phyloP scores from a whole-genome alignment of 257 asterid genomes.

The Craterostigma plantagineum region DNA sequence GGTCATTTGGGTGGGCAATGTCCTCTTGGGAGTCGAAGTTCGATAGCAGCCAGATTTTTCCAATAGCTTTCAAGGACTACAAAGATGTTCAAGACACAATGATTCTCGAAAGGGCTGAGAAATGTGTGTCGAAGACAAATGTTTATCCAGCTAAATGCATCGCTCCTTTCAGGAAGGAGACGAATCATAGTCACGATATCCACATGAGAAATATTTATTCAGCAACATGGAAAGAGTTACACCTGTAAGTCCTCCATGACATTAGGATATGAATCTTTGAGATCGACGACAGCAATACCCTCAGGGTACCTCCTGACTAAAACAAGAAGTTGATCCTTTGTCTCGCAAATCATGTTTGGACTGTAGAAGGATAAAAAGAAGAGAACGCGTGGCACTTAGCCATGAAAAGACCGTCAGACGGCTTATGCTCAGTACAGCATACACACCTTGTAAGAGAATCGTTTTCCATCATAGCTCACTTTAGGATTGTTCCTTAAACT shows the following conservation, averaged over 20 bases:
- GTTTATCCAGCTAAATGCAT: too few relatives aligned
- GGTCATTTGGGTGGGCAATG: slow-evolving; percentile 67
- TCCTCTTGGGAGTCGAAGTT: slow-evolving; percentile 68
- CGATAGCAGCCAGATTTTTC: slow-evolving; percentile 54
- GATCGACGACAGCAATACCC: slow-evolving; percentile 70
- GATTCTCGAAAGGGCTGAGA: too few relatives aligned
- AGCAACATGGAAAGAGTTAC: slow-evolving; percentile 8
- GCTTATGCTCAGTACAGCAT: slow-evolving; percentile 2
- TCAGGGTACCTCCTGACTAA: slow-evolving; percentile 36
- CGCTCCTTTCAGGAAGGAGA: too few relatives aligned
- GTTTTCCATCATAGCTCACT: slow-evolving; percentile 54
- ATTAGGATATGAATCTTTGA: slow-evolving; percentile 69
- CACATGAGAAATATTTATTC: too few relatives aligned
- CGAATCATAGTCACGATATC: too few relatives aligned
- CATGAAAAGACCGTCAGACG: too few relatives aligned
- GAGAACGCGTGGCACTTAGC: too few relatives aligned
- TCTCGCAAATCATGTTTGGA: slow-evolving; percentile 49
- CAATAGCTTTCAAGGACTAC: slow-evolving; percentile 43
- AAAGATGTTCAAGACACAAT: neutral
- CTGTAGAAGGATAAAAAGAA: slow-evolving; percentile 31
- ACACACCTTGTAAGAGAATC: slow-evolving; percentile 71
- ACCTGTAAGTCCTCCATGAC: slow-evolving; percentile 92
- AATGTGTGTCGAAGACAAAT: too few relatives aligned
- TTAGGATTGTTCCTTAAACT: slow-evolving; percentile 65
- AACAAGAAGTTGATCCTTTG: slow-evolving; percentile 39